Evolutionary conservation across 257 asterid species (phyloP), one percentile per base, ranked within the genome.

Genomic region (Przewalskia tangutica): DNA sequence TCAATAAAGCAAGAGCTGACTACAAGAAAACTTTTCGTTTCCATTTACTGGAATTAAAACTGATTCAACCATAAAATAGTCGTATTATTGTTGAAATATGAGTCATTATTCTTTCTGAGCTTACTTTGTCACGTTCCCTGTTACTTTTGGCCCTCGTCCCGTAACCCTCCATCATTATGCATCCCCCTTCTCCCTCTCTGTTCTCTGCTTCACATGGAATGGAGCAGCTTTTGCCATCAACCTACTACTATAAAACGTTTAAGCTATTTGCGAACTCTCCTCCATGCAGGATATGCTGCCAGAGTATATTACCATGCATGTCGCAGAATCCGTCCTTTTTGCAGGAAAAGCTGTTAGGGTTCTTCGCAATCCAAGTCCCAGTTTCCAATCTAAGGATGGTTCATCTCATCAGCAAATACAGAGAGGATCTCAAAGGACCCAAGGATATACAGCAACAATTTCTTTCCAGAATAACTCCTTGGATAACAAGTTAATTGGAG

Each of bases 301-400:
- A 7, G 98, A 96, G 83, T 92, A 96, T 88, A 91, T 94, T 32
- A 84, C 98, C 13, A 84, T 92, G 95, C 86, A 88, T 38, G 83
- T 92, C 80, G 98, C 97, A 40, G 98, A 96, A 86, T 93, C 99
- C 17, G 84, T 96, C 80, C 91, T 92, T 67, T 96, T 96, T 89
- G 92, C 98, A 88, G 99, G 99, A 82, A 96, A 96, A 91, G 99
- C 99, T 83, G 83, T 96, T 83, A 85, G 98, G 87, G 92, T 94
- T 88, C 98, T 96, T 86, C 93, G 97, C 80, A 96, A 96, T 90
- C 98, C 99, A 86, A 93, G 92, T 86, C 92, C 94, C 16, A 77
- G 92, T 50, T 85, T 87, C 82, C 92, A 88, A 81, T 86, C 84
- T 64, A 87, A 85, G 78, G 92, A 89, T 68, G 82, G 84, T 84